phyloP scores from a whole-genome alignment of 768 basidiomycete species.

The Suillus americanus region DNA sequence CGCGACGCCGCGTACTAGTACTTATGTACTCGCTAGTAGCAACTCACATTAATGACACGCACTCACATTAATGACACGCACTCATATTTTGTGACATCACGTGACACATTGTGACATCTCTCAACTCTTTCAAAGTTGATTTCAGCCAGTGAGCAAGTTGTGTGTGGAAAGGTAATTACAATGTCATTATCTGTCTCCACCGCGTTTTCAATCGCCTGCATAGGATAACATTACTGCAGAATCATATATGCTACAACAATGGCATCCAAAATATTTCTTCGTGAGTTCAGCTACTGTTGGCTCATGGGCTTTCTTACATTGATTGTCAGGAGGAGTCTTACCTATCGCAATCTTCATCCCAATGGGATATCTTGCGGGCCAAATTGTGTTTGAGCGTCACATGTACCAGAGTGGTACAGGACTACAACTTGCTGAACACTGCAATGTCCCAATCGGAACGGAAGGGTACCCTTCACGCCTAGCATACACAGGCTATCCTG shows the following conservation, averaged over 20 bases:
- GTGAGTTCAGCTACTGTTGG: not conserved
- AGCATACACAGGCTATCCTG: slow-evolving; percentile 37
- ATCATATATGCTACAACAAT: not conserved
- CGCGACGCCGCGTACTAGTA: not conserved
- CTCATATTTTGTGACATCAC: not conserved
- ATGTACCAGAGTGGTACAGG: slow-evolving; percentile 14
- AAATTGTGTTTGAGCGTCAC: slow-evolving; percentile 16
- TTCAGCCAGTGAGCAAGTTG: too few species aligned
- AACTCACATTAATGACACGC: too few species aligned
- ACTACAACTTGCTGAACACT: slow-evolving; percentile 30
- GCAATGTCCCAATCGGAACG: slow-evolving; percentile 20
- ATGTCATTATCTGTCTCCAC: not conserved
- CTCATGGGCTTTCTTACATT: not conserved
- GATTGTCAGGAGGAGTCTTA: slow-evolving; percentile 13
- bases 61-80: not conserved
- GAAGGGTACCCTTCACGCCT: slow-evolving; percentile 33
- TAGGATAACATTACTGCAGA: not conserved
- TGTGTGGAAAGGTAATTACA: not conserved
- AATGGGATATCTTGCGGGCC: slow-evolving; percentile 12
- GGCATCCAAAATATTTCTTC: slow-evolving; percentile 3
- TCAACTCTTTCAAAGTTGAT: too few species aligned
- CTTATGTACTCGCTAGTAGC: too few species aligned
- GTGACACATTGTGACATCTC: not conserved
- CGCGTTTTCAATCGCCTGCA: not conserved
- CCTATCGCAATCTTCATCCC: slow-evolving; percentile 21